Evolutionary conservation across 2,329 filamentous ascomycete species (phyloP).

Genomic region (Cladosporium sp.): DNA sequence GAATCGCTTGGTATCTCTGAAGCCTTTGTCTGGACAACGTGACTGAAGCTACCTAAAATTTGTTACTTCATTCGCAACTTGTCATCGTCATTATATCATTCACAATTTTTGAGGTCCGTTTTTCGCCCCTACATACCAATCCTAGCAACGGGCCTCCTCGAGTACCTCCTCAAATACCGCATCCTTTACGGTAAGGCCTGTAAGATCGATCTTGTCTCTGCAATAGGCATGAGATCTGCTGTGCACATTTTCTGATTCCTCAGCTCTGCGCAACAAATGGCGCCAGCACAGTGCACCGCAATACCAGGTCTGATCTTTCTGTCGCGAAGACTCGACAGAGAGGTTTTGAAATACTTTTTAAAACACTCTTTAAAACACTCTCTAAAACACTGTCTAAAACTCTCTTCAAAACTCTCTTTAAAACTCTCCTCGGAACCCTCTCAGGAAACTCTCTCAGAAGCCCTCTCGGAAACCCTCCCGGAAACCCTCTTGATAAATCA

Average conservation of each 20-base stretch:
- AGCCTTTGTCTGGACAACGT: no score
- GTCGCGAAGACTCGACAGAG: conserved; percentile 3
- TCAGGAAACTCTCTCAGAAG: no score
- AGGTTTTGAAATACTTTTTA: conserved; percentile 8
- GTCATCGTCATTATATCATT: no score
- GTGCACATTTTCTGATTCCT: neutral
- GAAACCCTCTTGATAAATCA: conserved; percentile 12
- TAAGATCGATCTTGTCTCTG: neutral
- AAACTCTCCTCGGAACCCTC: no score
- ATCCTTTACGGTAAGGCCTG: neutral
- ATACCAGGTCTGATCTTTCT: neutral
- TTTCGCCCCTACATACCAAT: neutral
- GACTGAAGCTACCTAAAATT: no score
- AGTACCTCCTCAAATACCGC: neutral
- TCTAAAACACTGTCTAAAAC: no score
- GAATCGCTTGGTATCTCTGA: neutral
- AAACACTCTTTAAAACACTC: conserved; percentile 12
- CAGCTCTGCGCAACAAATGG: neutral
- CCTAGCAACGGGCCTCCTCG: neutral
- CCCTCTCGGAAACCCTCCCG: no score
- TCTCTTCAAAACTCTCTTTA: no score
- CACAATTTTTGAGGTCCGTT: neutral
- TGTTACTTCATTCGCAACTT: no score
- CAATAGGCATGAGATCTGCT: neutral
- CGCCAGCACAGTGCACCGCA: neutral